phyloP scores from a whole-genome alignment of 208 protist species.

The Trypanosoma scelopori region DNA sequence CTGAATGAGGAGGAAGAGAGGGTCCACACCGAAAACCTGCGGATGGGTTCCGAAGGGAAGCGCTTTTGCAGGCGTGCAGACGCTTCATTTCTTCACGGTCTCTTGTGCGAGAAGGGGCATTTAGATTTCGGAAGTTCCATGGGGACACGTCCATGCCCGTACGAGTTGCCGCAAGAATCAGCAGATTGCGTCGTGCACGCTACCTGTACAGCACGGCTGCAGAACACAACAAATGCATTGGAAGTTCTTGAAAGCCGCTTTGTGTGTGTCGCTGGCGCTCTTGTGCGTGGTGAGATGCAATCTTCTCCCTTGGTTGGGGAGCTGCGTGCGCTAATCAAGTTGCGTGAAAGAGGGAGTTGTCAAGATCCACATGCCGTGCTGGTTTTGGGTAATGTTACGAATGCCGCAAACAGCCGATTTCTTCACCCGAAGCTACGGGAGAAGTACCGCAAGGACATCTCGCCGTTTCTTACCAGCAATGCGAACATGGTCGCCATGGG shows the following conservation, averaged over 20 bases:
- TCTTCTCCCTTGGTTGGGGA: conserved; percentile 18
- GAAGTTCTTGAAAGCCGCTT: conserved; percentile 2
- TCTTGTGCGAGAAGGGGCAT: conserved; percentile 10
- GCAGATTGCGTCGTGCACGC: neutral
- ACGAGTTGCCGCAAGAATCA: conserved; percentile 1
- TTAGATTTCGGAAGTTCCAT: conserved; percentile 23
- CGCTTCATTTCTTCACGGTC: conserved; percentile 16
- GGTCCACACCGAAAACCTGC: neutral
- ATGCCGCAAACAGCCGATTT: conserved; percentile 10
- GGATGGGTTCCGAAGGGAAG: neutral
- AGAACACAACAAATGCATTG: conserved; percentile 16
- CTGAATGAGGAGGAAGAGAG: neutral
- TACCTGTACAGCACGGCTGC: conserved; percentile 9
- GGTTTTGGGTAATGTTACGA: neutral
- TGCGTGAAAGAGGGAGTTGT: neutral
- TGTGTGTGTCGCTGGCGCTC: conserved; percentile 5
- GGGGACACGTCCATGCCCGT: conserved; percentile 10
- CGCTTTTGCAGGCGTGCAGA: conserved; percentile 12
- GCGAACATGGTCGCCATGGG: conserved; percentile 12
- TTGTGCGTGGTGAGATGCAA: conserved; percentile 13
- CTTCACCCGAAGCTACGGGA: conserved; percentile 1
- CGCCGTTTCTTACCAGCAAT: neutral
- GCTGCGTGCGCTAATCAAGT: neutral
- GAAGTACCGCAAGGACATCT: neutral
- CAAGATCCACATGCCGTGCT: neutral